Evolutionary conservation across 306 rosid species (phyloP), one percentile per base, ranked within the genome.

Genomic region (Fragaria nilgerrensis): DNA sequence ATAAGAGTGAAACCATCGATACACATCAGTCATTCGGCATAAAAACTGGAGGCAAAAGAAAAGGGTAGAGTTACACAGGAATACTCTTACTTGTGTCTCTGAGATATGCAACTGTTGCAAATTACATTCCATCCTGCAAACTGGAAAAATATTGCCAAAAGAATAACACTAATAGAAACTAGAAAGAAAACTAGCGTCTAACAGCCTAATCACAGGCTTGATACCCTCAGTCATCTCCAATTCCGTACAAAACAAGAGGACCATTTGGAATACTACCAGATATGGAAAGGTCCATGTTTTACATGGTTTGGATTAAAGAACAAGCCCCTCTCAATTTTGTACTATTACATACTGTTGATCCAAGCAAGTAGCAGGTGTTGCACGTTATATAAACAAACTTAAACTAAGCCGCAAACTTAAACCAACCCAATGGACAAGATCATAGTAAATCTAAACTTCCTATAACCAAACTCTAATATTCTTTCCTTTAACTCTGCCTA

Each of bases 41-140:
- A 49, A 44, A 22, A n/a, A 62, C 36, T 10, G 29, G 44, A 72
- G 50, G 66, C 7, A 71, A 77, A 48, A 41, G 45, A 69, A 49
- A 32, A 64, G 59, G 70, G 49, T 47, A 48, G 61, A 79, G 55
- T 75, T 79, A 81, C 70, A 63, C 49, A 64, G 58, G 68, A 86
- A 86, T 86, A 82, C 78, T 86, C 94, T 89, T 89, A 90, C 91
- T 88, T 79, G 91, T 67, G 80, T 73, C 78, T 72, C 82, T 77
- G 92, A 84, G 53, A 86, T 80, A 85, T 72, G 82, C 85, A 88
- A 86, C 84, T 12, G 84, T 79, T 74, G 91, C 88, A 88, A 86
- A 86, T 79, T 72, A 90, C 72, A 79, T 71, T 79, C 89, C 86
- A 85, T 68, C 96, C 98, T 90, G 96, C 94, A 85, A 85, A 85